Percentiles rank a stretch among this genome's conserved stretches.
phyloP scores from a whole-genome alignment of 2,329 filamentous ascomycete species.

The Cucurbitaria berberidis region DNA sequence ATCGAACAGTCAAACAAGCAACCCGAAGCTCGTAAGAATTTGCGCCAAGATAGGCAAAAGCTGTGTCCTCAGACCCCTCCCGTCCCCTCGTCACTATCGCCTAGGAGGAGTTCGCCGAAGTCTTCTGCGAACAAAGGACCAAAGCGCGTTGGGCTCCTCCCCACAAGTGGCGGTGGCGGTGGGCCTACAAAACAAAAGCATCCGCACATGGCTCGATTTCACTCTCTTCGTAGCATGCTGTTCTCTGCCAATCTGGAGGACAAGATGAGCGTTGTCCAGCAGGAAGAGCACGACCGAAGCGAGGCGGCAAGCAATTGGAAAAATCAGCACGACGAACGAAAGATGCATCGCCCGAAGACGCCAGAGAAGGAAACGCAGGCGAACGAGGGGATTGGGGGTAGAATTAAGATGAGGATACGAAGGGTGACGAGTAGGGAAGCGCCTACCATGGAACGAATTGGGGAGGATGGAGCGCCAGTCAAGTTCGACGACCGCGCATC shows the following conservation, averaged over 20 bases:
- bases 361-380: constrained; percentile 24
- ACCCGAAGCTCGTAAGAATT: constrained; percentile 4
- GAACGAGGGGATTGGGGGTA: constrained; percentile 29
- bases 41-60: constrained; percentile 12
- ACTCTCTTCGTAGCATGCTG: constrained; percentile 43
- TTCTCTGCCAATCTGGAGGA: constrained; percentile 41
- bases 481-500: constrained; percentile 28
- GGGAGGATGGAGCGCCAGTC: constrained; percentile 20
- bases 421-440: constrained; percentile 39
- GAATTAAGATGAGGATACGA: constrained; percentile 33
- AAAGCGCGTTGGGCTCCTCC: constrained; percentile 9
- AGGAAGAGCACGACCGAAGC: constrained; percentile 28
- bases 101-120: constrained; percentile 17
- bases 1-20: constrained; percentile 14
- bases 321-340: constrained; percentile 34
- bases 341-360: constrained; percentile 34
- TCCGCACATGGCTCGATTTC: constrained; percentile 41
- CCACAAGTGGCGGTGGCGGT: constrained; percentile 10
- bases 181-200: constrained; percentile 21
- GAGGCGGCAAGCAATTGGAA: constrained; percentile 34
- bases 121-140: constrained; percentile 17
- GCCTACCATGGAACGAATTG: constrained; percentile 31
- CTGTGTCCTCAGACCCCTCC: constrained; percentile 7
- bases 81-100: constrained; percentile 16
- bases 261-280: constrained; percentile 25